Evolutionary conservation across 225 moss, liverwort and hornwort species (phyloP).

Genomic region (Bryum argenteum): DNA sequence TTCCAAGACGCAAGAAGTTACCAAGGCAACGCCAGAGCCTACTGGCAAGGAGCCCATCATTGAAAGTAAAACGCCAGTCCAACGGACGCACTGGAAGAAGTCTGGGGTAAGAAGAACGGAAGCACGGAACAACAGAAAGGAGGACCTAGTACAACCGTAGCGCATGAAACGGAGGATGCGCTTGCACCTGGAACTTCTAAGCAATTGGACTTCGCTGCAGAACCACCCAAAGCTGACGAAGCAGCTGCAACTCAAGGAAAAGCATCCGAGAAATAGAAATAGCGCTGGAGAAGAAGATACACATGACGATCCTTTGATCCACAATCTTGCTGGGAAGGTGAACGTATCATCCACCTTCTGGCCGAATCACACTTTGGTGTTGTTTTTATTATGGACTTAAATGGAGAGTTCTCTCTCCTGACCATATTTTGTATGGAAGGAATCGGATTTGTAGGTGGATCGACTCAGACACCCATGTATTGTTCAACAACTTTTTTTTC

Average conservation of each 20-base stretch:
- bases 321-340: constrained; percentile 32
- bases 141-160: constrained; percentile 2
- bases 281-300: constrained; percentile 31
- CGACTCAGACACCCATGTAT: constrained; percentile 8
- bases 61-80: constrained; percentile 12
- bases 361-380: constrained; percentile 24
- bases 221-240: constrained; percentile 12
- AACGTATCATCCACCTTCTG: constrained; percentile 25
- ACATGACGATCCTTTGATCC: constrained; percentile 25
- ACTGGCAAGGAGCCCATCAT: constrained; percentile 1
- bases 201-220: constrained; percentile 21
- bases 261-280: background rate
- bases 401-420: constrained; percentile 8
- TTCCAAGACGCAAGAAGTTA: constrained; percentile 17
- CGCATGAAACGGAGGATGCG: constrained; percentile 32
- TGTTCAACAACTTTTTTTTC: constrained; percentile 18
- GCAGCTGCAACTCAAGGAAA: constrained; percentile 20
- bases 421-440: constrained; percentile 29
- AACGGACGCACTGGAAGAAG: constrained; percentile 27
- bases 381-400: constrained; percentile 28
- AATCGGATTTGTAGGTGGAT: constrained; percentile 35
- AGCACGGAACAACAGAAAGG: constrained; percentile 1
- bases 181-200: constrained; percentile 38
- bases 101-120: constrained; percentile 17
- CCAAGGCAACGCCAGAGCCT: background rate